Evolutionary conservation across 2,329 filamentous ascomycete species (phyloP), one percentile per base, ranked within the genome.

Genomic region (Ophiostoma fasciatum): DNA sequence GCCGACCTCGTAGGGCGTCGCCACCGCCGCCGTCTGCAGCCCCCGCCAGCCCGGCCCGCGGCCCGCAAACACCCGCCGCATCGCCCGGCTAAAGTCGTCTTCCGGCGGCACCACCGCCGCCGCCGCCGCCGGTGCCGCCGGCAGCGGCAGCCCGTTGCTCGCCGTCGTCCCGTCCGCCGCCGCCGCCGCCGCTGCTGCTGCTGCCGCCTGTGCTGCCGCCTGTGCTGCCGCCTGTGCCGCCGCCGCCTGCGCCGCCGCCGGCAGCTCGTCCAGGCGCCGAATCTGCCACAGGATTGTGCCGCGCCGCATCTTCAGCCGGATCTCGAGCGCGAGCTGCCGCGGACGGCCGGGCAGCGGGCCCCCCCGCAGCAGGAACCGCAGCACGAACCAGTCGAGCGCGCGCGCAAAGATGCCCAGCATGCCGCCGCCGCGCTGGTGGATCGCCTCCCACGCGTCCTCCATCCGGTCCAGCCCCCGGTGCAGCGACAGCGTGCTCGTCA

Each of bases 401-500:
- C 66, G 62, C 38, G 67, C 59, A 15, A 66, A 61, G 28, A 78
- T 58, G 27, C 62, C 63, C 10, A 75, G 57, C 4, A 49, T 53
- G 11, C 64, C 66, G 35, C 63, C 60, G 23, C 61, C 60, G 10
- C 56, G 60, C 10, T 52, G 49, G 17, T 57, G 49, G 4, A 63
- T 42, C 23, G 51, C 46, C 11, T 56, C 54, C 67, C 74, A 76
- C 2, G 58, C 54, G 14, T 57, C 56, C 45, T 82, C 74, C 17
- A 87, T 64, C 25, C 59, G 57, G 41, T 74, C 66, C 3, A 87
- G 56, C 2, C 66, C 69, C 32, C 62, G 63, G 14, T 83, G 58
- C n/a, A 83, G 56, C 1, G 78, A 74, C 5, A 84, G 63, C 7
- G 80, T 77, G 15, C 64, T 53, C 2, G 67, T 64, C 20, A 82